Conservation (phyloP, 441 rosid species). For the Pelargonium australe region DNA sequence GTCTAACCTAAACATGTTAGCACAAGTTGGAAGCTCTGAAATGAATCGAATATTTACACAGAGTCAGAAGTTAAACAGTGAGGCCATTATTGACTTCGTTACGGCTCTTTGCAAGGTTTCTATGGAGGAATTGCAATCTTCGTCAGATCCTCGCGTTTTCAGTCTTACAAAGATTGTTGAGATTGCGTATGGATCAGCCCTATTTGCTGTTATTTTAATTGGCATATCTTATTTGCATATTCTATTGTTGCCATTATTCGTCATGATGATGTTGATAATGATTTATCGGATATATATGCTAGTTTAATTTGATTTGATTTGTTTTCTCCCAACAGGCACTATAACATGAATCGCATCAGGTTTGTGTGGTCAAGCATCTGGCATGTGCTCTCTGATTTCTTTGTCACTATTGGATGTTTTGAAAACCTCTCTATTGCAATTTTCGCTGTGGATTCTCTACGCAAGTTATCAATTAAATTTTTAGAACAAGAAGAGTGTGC, state of each 20-base stretch:
- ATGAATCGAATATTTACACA: constrained; percentile 90
- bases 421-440: constrained; percentile 99
- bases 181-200: constrained; percentile 76
- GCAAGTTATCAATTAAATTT: constrained; percentile 96
- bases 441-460: constrained; percentile 97
- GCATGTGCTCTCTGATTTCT: constrained; percentile 96
- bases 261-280: too few relatives aligned
- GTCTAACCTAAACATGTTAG: constrained; percentile 90
- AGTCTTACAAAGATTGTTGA: constrained; percentile 99
- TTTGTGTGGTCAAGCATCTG: constrained; percentile 99
- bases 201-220: constrained; percentile 19
- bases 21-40: constrained; percentile 95
- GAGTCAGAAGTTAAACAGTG: constrained; percentile 95
- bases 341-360: constrained; percentile 99
- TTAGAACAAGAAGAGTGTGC: constrained; percentile 96
- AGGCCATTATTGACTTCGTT: constrained; percentile 94
- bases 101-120: constrained; percentile 99
- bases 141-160: constrained; percentile 96
- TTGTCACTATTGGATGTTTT: constrained; percentile 93
- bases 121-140: constrained; percentile 87
- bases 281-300: too few relatives aligned
- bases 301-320: constrained; percentile 17
- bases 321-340: constrained; percentile 62
- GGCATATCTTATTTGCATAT: background rate
- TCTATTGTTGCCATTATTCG: background rate